A percentile compares a stretch with the other conserved stretches of the same genome.
Conservation (phyloP, 257 asterid genomes). For the Salvia miltiorrhiza region DNA sequence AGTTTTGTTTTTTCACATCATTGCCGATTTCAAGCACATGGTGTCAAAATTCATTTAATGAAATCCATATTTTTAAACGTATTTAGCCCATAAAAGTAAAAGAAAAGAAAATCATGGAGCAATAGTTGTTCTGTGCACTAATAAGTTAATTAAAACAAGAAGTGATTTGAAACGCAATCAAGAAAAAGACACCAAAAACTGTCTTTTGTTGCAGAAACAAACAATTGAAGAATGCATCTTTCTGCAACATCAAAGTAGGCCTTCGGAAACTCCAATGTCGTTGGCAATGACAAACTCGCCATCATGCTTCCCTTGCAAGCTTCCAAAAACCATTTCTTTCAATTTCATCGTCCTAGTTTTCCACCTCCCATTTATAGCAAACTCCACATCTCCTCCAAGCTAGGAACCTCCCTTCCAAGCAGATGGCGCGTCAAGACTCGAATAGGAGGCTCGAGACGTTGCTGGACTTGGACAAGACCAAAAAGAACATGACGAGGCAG, state of each 20-base stretch:
- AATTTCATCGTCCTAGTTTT: conserved; percentile 14
- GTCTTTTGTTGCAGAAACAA: conserved; percentile 16
- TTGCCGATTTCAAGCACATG: too few species aligned
- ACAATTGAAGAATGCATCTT: conserved; percentile 20
- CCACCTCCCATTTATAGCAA: conserved; percentile 25
- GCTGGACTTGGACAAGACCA: conserved; percentile 51
- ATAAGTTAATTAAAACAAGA: neutral
- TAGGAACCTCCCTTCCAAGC: neutral
- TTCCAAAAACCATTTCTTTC: conserved; percentile 31
- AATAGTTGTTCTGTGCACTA: neutral
- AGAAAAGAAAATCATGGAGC: too few species aligned
- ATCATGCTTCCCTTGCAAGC: conserved; percentile 2
- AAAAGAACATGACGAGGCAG: conserved; percentile 33
- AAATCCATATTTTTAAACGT: too few species aligned
- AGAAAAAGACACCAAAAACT: conserved; percentile 12
- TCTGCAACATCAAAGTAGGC: conserved; percentile 49
- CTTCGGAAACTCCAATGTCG: conserved; percentile 42
- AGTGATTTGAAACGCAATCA: conserved; percentile 12
- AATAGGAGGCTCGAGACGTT: conserved; percentile 56
- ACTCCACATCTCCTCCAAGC: neutral
- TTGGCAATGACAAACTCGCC: conserved; percentile 13
- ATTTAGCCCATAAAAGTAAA: too few species aligned
- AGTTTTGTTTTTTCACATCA: too few species aligned
- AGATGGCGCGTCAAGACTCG: conserved; percentile 27
- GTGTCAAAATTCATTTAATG: too few species aligned